These are phyloP conservation scores for Suhomyces prunicola DNA, from an alignment of 805 yeast genomes.

Conservation along the genomic window DNA sequence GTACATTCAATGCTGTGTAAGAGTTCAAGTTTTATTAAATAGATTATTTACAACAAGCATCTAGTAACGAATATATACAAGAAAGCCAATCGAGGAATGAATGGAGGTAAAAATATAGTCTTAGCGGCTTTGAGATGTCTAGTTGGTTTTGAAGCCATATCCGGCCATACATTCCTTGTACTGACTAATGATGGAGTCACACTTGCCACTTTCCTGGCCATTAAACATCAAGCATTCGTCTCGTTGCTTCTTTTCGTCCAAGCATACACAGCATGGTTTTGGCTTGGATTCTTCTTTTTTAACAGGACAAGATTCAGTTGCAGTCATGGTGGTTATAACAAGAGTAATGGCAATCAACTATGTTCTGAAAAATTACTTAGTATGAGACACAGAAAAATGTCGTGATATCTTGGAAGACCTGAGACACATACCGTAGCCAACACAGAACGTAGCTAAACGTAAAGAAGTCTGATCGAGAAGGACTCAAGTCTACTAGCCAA, in stretches of 20 bases:
- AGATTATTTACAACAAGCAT: not conserved
- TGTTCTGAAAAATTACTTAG: not conserved
- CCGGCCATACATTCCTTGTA: constrained; percentile 92
- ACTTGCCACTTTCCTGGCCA: constrained; percentile 82
- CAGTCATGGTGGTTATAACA: not conserved
- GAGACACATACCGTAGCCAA: not conserved
- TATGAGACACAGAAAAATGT: not conserved
- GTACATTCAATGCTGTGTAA: constrained; percentile 1
- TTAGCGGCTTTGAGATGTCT: not conserved
- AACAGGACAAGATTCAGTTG: constrained; percentile 3
- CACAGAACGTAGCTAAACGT: not conserved
- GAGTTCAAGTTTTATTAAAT: not conserved
- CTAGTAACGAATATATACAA: not conserved
- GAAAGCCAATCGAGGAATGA: not conserved
- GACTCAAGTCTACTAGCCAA: no score
- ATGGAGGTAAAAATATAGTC: not conserved
- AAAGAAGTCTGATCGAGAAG: not conserved
- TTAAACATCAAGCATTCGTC: constrained; percentile 83
- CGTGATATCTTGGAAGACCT: not conserved
- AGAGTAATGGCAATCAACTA: not conserved
- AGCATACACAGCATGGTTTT: constrained; percentile 96
- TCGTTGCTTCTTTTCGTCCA: constrained; percentile 72
- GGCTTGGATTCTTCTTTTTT: constrained; percentile 48
- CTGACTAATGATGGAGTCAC: constrained; percentile 63
- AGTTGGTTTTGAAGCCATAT: constrained; percentile 65